Evolutionary conservation across 2,329 filamentous ascomycete species (phyloP).

Genomic region (Aureobasidium sp.): DNA sequence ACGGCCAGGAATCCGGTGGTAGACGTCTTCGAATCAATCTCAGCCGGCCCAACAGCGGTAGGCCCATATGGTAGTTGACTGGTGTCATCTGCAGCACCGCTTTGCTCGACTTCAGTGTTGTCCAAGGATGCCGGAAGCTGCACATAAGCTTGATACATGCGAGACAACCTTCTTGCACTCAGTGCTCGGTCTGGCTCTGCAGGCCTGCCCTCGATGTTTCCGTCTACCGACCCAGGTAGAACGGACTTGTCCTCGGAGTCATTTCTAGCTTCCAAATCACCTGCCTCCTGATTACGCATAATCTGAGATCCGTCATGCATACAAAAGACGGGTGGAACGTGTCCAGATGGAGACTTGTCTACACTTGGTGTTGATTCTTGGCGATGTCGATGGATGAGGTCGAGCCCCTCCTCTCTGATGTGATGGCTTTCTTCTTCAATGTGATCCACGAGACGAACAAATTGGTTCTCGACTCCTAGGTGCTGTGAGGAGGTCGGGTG

Average conservation of each 20-base stretch:
- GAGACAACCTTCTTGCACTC: conserved; percentile 6
- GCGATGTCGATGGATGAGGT: background rate
- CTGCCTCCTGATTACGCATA: background rate
- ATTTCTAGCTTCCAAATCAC: background rate
- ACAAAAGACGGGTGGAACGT: background rate
- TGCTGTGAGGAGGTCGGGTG: background rate
- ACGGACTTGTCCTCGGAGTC: background rate
- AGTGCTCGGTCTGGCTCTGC: background rate
- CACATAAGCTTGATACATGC: conserved; percentile 12
- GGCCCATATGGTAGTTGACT: background rate
- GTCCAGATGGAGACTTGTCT: background rate
- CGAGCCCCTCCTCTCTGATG: background rate
- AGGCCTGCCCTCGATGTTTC: background rate
- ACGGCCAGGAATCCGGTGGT: background rate
- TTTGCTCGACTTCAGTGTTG: background rate
- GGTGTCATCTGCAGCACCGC: background rate
- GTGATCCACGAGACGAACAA: background rate
- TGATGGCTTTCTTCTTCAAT: background rate
- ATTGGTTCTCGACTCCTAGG: background rate
- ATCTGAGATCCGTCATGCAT: background rate
- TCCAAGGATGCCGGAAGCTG: conserved; percentile 9
- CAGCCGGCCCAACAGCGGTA: background rate
- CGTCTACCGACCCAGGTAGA: background rate
- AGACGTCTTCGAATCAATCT: background rate
- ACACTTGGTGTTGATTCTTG: background rate